phyloP scores from a whole-genome alignment of 768 basidiomycete species.

The Kwoniella botswanensis region DNA sequence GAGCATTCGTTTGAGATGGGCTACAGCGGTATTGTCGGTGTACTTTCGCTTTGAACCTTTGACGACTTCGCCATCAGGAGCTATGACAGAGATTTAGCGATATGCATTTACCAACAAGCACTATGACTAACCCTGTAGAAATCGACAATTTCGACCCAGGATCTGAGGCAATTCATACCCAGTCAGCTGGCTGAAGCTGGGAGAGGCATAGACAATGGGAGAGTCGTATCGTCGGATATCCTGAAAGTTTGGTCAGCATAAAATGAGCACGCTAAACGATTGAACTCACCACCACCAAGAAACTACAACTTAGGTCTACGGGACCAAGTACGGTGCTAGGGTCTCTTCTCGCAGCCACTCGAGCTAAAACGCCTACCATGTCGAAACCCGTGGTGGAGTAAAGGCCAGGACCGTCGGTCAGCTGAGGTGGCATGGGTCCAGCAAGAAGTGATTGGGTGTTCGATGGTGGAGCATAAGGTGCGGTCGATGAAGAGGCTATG shows the following conservation, averaged over 20 bases:
- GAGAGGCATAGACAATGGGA: conserved; percentile 90
- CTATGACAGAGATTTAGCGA: conserved; percentile 67
- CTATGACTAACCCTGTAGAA: conserved; percentile 53
- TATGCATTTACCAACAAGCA: neutral
- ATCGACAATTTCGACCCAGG: conserved; percentile 79
- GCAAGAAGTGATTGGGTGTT: conserved; percentile 36
- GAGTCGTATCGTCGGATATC: conserved; percentile 80
- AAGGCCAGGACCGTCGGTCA: conserved; percentile 61
- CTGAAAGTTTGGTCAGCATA: conserved; percentile 28
- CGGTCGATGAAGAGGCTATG: conserved; percentile 47
- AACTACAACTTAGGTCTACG: conserved; percentile 89
- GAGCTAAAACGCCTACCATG: conserved; percentile 76
- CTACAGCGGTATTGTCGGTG: conserved; percentile 71
- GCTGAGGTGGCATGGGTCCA: conserved; percentile 35
- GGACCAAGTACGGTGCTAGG: conserved; percentile 82
- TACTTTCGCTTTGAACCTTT: conserved; percentile 66
- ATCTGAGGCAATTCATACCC: conserved; percentile 67
- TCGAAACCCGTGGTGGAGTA: conserved; percentile 94
- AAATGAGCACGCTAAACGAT: neutral
- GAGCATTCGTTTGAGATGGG: conserved; percentile 70
- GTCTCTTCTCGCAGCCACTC: conserved; percentile 74
- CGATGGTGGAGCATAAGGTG: conserved; percentile 47
- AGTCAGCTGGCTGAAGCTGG: conserved; percentile 70
- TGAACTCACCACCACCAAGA: conserved; percentile 69
- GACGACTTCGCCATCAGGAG: conserved; percentile 67